A percentile compares a stretch with the other conserved stretches of the same genome.
Evolutionary conservation across 202 grass and related monocot genomes (phyloP).

Genomic region (Schoenoplectus triqueter): DNA sequence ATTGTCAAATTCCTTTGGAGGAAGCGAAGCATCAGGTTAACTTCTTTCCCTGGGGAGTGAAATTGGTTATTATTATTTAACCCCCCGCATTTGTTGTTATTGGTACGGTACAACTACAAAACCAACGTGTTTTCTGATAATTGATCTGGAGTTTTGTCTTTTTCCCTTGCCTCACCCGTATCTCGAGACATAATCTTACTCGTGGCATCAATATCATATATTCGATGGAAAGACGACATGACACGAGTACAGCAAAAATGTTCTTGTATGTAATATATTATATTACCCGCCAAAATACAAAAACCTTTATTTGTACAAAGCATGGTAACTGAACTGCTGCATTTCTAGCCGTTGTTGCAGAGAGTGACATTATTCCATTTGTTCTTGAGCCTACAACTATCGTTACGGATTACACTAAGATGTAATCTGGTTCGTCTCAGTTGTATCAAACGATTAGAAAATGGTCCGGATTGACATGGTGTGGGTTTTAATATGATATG

Average conservation of each 20-base stretch:
- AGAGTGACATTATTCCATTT: background rate
- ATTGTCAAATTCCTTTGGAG: conserved; percentile 23
- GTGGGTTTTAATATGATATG: background rate
- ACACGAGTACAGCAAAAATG: background rate
- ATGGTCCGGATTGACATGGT: background rate
- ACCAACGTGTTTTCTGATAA: conserved; percentile 20
- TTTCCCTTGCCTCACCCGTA: background rate
- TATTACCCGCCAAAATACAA: conserved; percentile 18
- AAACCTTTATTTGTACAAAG: conserved; percentile 5
- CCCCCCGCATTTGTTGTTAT: conserved; percentile 22
- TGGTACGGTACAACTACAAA: conserved; percentile 23
- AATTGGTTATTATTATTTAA: conserved; percentile 25
- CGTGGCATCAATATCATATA: conserved; percentile 31
- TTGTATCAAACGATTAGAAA: background rate
- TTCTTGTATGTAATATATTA: conserved; percentile 7
- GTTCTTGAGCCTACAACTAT: background rate
- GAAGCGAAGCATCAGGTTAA: background rate
- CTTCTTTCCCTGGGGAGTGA: conserved; percentile 29
- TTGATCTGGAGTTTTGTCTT: conserved; percentile 41
- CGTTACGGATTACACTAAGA: background rate
- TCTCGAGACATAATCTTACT: conserved; percentile 25
- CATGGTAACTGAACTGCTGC: conserved; percentile 4
- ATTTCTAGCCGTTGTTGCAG: conserved; percentile 5
- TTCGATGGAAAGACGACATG: background rate
- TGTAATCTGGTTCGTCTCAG: background rate